Evolutionary conservation across 768 basidiomycete species (phyloP).

Genomic region (Clitopilus passeckerianus): DNA sequence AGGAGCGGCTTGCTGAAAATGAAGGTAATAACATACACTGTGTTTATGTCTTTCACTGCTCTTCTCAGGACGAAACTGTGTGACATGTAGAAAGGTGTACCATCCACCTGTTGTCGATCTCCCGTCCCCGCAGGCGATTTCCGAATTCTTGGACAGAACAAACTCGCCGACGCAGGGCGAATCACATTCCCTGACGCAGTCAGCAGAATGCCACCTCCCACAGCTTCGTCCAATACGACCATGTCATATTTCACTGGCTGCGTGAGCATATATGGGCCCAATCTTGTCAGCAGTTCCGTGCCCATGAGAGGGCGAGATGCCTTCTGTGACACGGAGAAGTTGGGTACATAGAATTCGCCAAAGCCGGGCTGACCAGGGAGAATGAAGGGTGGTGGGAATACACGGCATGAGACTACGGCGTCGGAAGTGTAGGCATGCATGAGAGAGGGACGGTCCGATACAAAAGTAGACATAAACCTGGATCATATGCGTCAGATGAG

Average conservation of each 20-base stretch:
- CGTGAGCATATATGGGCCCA: neutral
- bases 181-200: slow-evolving; percentile 20
- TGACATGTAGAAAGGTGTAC: neutral
- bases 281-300: neutral
- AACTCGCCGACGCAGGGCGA: neutral
- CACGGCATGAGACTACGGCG: neutral
- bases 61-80: neutral
- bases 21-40: neutral
- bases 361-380: neutral
- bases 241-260: slow-evolving; percentile 15
- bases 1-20: neutral
- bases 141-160: neutral
- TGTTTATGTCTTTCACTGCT: neutral
- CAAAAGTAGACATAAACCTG: neutral
- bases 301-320: neutral
- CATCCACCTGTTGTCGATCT: neutral
- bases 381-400: neutral
- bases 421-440: neutral
- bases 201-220: slow-evolving; percentile 16
- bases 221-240: slow-evolving; percentile 7
- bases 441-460: neutral
- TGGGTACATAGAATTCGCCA: neutral
- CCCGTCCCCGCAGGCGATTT: neutral
- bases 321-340: neutral
- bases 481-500: neutral